phyloP scores from a whole-genome alignment of 208 protist species.

The Trichomonas tenax region DNA sequence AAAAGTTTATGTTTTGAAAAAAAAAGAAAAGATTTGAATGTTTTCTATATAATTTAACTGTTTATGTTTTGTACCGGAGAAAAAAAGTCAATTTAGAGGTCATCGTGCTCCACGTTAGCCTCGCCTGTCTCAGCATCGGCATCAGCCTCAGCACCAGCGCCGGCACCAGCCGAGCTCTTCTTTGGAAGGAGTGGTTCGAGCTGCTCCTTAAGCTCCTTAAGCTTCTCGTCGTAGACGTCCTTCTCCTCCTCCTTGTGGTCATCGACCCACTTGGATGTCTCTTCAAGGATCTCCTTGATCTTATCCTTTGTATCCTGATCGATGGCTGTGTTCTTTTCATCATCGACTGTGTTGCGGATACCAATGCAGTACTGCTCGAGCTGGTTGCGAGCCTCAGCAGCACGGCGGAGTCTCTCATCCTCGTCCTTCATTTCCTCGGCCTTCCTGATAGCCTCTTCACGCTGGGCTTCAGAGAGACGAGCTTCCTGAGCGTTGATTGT shows the following conservation, averaged over 20 bases:
- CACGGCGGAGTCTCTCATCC: background rate
- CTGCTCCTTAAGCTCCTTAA: background rate
- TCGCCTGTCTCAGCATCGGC: background rate
- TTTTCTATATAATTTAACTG: too few relatives aligned
- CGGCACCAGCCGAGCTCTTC: background rate
- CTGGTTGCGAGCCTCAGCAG: background rate
- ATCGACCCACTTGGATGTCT: background rate
- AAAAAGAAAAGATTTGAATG: too few relatives aligned
- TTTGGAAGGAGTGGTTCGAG: background rate
- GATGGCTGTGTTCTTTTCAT: background rate
- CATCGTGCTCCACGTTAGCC: background rate
- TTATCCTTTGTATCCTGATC: background rate
- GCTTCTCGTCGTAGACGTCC: background rate
- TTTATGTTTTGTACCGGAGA: too few relatives aligned
- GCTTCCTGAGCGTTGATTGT: constrained; percentile 8
- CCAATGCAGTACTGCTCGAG: background rate
- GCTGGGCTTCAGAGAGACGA: background rate
- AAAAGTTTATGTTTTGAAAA: too few relatives aligned
- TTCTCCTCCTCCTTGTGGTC: background rate
- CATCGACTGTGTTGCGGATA: background rate
- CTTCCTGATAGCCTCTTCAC: background rate
- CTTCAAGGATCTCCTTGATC: background rate
- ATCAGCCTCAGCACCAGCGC: background rate
- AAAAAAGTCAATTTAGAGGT: background rate
- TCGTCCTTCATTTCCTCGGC: background rate